Evolutionary conservation across 495 filamentous ascomycete species (phyloP).

Genomic region (Tuber microsphaerosporum): DNA sequence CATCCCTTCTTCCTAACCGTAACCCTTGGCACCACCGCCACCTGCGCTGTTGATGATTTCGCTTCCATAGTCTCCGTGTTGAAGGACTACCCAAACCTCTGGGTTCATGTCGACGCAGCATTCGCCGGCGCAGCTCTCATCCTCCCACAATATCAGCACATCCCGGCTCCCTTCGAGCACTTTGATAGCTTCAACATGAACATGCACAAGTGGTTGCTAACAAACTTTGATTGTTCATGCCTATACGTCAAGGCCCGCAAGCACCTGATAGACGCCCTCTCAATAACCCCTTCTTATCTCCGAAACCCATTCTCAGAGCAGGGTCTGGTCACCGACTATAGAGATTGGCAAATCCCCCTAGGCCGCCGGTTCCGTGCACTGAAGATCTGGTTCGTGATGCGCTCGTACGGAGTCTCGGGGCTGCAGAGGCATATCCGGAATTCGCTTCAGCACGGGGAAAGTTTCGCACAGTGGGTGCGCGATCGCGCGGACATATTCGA

Average conservation of each 20-base stretch:
- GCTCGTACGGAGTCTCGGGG: conserved; percentile 74
- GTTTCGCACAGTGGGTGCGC: conserved; percentile 57
- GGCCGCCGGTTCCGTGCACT: conserved; percentile 84
- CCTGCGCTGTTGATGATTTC: conserved; percentile 80
- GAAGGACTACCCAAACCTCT: conserved; percentile 59
- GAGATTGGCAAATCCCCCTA: conserved; percentile 97
- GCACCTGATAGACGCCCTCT: conserved; percentile 69
- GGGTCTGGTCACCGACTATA: conserved; percentile 89
- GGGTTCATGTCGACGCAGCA: conserved; percentile 95
- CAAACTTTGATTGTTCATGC: conserved; percentile 87
- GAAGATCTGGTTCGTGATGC: conserved; percentile 96
- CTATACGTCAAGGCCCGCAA: conserved; percentile 68
- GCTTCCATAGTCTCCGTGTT: conserved; percentile 60
- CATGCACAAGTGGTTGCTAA: conserved; percentile 96
- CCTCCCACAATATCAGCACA: conserved; percentile 69
- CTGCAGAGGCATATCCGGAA: conserved; percentile 65
- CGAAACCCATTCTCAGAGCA: conserved; percentile 69
- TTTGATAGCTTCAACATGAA: conserved; percentile 92
- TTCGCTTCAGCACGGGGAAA: conserved; percentile 60
- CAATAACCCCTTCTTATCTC: conserved; percentile 76
- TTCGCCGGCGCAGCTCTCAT: conserved; percentile 84
- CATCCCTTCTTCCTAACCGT: conserved; percentile 79
- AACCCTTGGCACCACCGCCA: conserved; percentile 81
- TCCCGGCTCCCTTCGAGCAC: conserved; percentile 53
- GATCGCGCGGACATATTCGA: conserved; percentile 65